Evolutionary conservation across 2,329 filamentous ascomycete species (phyloP).

Genomic region (Calycina herbarum): DNA sequence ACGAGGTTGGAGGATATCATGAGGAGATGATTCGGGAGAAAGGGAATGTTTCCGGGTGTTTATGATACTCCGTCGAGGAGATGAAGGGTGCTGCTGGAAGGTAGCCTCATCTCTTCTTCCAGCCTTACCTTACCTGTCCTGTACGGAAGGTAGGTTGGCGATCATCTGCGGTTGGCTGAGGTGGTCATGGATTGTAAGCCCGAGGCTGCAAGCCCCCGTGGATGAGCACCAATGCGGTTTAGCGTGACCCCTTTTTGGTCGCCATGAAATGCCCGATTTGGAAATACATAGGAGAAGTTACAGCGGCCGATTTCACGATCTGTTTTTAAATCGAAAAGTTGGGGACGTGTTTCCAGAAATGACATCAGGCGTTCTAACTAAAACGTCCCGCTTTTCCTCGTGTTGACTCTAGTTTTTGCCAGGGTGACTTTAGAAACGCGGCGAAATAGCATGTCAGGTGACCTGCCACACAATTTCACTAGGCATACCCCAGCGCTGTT

Average conservation of each 20-base stretch:
- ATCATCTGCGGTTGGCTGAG: background rate
- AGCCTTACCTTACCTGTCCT: background rate
- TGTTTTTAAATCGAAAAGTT: background rate
- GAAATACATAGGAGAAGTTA: background rate
- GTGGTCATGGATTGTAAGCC: too few relatives aligned
- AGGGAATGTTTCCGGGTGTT: background rate
- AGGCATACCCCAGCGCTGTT: too few relatives aligned
- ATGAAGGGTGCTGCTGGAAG: background rate
- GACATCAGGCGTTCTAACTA: background rate
- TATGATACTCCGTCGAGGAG: too few relatives aligned
- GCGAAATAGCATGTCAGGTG: too few relatives aligned
- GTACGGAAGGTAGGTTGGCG: background rate
- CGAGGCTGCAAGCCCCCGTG: background rate
- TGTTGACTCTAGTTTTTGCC: too few relatives aligned
- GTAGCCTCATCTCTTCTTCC: background rate
- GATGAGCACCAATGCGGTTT: background rate
- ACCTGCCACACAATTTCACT: too few relatives aligned
- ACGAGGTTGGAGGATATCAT: background rate
- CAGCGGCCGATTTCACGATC: background rate
- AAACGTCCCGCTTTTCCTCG: background rate
- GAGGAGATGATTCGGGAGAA: background rate
- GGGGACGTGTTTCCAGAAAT: background rate
- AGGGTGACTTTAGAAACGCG: too few relatives aligned
- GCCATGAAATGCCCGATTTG: background rate
- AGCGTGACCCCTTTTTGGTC: background rate